Evolutionary conservation across 495 filamentous ascomycete species (phyloP).

Genomic region (Penicillium daleae): DNA sequence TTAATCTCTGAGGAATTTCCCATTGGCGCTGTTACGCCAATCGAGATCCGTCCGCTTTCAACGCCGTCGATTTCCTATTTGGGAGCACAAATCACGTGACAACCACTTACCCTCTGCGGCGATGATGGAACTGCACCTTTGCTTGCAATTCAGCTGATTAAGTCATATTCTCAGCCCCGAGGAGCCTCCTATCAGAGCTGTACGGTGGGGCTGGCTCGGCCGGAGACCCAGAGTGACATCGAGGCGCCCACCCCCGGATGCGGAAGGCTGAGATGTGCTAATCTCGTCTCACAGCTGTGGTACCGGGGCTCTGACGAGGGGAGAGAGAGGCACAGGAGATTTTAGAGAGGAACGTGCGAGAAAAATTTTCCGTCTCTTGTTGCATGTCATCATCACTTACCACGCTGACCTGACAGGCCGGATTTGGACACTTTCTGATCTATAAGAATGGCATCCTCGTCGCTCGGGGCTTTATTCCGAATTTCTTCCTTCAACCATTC

Average conservation of each 20-base stretch:
- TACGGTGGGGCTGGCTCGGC: constrained; percentile 10
- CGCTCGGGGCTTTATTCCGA: background rate
- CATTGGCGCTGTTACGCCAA: constrained; percentile 6
- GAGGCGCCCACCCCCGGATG: constrained; percentile 25
- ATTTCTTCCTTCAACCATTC: constrained; percentile 8
- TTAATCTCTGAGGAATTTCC: constrained; percentile 18
- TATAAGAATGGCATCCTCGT: constrained; percentile 31
- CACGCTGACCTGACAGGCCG: constrained; percentile 18
- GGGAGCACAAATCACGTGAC: constrained; percentile 23
- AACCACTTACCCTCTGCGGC: background rate
- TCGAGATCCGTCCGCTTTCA: constrained; percentile 17
- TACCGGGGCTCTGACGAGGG: constrained; percentile 21
- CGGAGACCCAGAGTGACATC: constrained; percentile 29
- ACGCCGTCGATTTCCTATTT: constrained; percentile 19
- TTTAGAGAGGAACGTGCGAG: constrained; percentile 16
- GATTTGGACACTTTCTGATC: constrained; percentile 26
- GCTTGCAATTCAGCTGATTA: constrained; percentile 3
- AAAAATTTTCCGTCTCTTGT: constrained; percentile 3
- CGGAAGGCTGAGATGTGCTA: constrained; percentile 23
- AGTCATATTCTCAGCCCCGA: background rate
- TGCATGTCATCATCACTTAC: constrained; percentile 27
- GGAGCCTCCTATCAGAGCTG: constrained; percentile 5
- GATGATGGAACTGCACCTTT: background rate
- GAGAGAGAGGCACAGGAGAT: constrained; percentile 19
- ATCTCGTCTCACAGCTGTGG: constrained; percentile 13